Evolutionary conservation across 305 asterid species (phyloP).

Genomic region (Fraxinus floribunda): DNA sequence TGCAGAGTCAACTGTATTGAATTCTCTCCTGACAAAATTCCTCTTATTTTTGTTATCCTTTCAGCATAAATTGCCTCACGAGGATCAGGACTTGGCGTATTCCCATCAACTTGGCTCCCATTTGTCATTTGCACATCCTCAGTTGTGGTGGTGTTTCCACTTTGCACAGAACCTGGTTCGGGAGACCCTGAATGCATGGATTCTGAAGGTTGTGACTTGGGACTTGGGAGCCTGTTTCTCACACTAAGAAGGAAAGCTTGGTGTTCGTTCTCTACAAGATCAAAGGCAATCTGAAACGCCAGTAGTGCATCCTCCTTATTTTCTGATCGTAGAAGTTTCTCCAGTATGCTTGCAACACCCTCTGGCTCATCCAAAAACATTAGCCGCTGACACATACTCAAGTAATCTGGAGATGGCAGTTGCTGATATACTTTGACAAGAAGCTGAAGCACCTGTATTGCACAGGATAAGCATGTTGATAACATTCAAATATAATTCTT

Average conservation of each 20-base stretch:
- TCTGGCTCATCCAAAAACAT: slow-evolving; percentile 90
- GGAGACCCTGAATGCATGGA: slow-evolving; percentile 42
- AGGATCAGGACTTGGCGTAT: slow-evolving; percentile 38
- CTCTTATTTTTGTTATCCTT: slow-evolving; percentile 60
- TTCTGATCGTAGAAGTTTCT: slow-evolving; percentile 71
- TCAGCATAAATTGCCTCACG: slow-evolving; percentile 46
- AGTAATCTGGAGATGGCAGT: slow-evolving; percentile 83
- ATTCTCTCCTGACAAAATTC: slow-evolving; percentile 91
- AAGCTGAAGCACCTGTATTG: slow-evolving; percentile 70
- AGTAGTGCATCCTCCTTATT: slow-evolving; percentile 71
- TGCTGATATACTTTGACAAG: slow-evolving; percentile 76
- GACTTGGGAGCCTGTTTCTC: slow-evolving; percentile 56
- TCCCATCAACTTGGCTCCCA: slow-evolving; percentile 42
- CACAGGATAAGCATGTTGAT: not conserved
- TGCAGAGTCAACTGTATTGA: slow-evolving; percentile 95
- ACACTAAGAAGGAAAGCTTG: slow-evolving; percentile 92
- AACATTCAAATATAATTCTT: not conserved
- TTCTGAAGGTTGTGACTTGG: slow-evolving; percentile 53
- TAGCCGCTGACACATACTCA: slow-evolving; percentile 94
- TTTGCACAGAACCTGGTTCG: slow-evolving; percentile 40
- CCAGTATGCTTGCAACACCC: slow-evolving; percentile 72
- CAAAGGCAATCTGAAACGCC: slow-evolving; percentile 95
- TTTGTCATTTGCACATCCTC: slow-evolving; percentile 69
- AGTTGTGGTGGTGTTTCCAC: slow-evolving; percentile 34
- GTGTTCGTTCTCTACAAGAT: slow-evolving; percentile 91